Base-by-base conservation (phyloP, 2,329 filamentous ascomycete species). In the Ploettnerulaceae sp. region DNA sequence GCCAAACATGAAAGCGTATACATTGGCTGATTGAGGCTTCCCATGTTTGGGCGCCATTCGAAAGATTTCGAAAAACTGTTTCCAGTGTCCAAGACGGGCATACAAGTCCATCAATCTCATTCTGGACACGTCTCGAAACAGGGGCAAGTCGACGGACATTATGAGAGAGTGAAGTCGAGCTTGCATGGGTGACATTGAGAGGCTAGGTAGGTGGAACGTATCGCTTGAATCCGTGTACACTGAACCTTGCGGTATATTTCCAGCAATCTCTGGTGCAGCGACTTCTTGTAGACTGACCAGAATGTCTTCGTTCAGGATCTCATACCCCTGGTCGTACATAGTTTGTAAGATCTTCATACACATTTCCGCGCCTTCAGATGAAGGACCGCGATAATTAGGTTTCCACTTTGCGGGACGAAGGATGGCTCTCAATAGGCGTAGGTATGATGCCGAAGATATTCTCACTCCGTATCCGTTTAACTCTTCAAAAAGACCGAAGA, bases 1-100 rank as follows among this genome's bases (percentile, higher is more conserved):
- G 11, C 62, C 54, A 58, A 78, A 83, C 20, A 81, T 66, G 25
- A 73, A 65, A 3, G 66, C 62, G 58, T 86, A 87, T 53, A 83
- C 68, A 12, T 61, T 60, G n/a, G 67, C 58, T 0, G 74, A 72
- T 15, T 82, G 75, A 1, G 69, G 56, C 7, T 64, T 59, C 29
- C 71, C 64, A 54, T 74, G 72, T 31, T 74, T 69, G 11, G 80
- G 66, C 3, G 77, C 71, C 46, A 72, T 69, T 45, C 73, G 72
- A 71, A 82, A 86, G 7, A 72, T 59, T 15, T 77, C 69, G 80
- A 79, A 84, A 57, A 86, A 79, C 5, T 68, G 67, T 12, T 71
- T 61, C 71, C 78, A 82, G 53, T 79, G 66, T 14, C 61, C 57
- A 48, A 69, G 69, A 15, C 56, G 53, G 4, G 75, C 69, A 52